Evolutionary conservation across 2,329 filamentous ascomycete species (phyloP).

Genomic region (Pseudopyricularia javanii): DNA sequence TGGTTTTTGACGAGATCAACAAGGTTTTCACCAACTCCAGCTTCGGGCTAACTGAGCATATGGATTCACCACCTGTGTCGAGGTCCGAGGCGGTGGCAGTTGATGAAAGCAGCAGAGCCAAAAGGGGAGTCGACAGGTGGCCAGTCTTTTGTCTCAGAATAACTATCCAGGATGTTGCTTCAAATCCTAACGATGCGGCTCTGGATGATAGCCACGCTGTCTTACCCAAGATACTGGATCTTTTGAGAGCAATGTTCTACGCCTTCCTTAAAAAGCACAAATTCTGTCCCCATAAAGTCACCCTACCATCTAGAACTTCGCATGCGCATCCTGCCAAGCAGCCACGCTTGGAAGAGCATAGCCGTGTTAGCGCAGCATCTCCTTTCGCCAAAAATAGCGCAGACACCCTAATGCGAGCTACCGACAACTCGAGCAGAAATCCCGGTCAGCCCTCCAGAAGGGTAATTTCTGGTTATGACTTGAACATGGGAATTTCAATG

Average conservation of each 20-base stretch:
- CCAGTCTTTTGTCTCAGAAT: constrained; percentile 83
- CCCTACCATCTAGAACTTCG: neutral
- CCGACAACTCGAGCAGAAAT: neutral
- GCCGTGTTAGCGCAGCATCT: neutral
- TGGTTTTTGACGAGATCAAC: constrained; percentile 71
- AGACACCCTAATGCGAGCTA: neutral
- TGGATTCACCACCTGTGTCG: neutral
- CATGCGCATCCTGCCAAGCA: constrained; percentile 12
- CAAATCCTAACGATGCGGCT: constrained; percentile 17
- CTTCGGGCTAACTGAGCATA: constrained; percentile 54
- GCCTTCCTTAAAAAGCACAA: constrained; percentile 67
- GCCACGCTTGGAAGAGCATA: neutral
- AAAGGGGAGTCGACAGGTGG: constrained; percentile 66
- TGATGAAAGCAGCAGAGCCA: constrained; percentile 24
- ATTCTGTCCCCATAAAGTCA: constrained; percentile 39
- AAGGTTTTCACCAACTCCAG: constrained; percentile 60
- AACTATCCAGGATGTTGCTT: constrained; percentile 16
- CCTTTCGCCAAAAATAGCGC: neutral
- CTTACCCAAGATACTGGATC: constrained; percentile 44
- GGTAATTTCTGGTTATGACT: neutral
- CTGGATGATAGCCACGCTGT: constrained; percentile 32
- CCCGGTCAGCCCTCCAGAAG: neutral
- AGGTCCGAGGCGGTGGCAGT: neutral
- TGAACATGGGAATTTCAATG: neutral
- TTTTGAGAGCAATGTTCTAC: constrained; percentile 56